A percentile compares a stretch with the other conserved stretches of the same genome.
phyloP scores from a whole-genome alignment of 495 filamentous ascomycete genomes.

The Bathelium albidoporum region DNA sequence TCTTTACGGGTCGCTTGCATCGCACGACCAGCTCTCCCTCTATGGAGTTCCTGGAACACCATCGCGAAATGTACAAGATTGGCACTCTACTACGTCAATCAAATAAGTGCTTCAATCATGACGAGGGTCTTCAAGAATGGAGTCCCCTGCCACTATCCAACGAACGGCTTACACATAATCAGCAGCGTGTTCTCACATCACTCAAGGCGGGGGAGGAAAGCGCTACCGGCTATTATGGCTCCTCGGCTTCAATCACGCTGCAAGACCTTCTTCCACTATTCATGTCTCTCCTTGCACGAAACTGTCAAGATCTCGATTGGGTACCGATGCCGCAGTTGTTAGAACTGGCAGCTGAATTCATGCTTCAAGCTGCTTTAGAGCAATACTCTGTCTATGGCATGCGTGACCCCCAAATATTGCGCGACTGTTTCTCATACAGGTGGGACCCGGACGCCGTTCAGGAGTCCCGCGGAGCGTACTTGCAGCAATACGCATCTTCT shows the following conservation, averaged over 20 bases:
- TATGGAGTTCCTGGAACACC: neutral
- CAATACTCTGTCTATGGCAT: slow-evolving; percentile 32
- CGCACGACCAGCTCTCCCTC: slow-evolving; percentile 12
- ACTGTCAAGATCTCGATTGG: slow-evolving; percentile 17
- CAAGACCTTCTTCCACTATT: slow-evolving; percentile 38
- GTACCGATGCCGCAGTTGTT: slow-evolving; percentile 32
- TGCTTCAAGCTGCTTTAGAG: slow-evolving; percentile 42
- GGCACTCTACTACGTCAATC: neutral
- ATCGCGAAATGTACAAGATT: slow-evolving; percentile 10
- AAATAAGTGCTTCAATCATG: neutral
- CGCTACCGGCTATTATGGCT: slow-evolving; percentile 23
- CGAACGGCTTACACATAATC: slow-evolving; percentile 12
- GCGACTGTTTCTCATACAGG: slow-evolving; percentile 28
- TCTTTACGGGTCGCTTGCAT: slow-evolving; percentile 29
- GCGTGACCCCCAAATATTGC: slow-evolving; percentile 19
- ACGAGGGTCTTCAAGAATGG: neutral
- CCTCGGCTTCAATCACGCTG: slow-evolving; percentile 24
- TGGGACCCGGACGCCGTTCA: neutral
- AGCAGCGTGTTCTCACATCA: slow-evolving; percentile 11
- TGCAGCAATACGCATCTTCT: neutral
- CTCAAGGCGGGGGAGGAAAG: slow-evolving; percentile 13
- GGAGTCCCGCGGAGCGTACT: neutral
- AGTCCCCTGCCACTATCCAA: neutral
- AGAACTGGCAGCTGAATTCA: slow-evolving; percentile 37
- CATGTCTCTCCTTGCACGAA: slow-evolving; percentile 36